Conservation (phyloP, 345 rosid species). For the Melastoma malabathricum region DNA sequence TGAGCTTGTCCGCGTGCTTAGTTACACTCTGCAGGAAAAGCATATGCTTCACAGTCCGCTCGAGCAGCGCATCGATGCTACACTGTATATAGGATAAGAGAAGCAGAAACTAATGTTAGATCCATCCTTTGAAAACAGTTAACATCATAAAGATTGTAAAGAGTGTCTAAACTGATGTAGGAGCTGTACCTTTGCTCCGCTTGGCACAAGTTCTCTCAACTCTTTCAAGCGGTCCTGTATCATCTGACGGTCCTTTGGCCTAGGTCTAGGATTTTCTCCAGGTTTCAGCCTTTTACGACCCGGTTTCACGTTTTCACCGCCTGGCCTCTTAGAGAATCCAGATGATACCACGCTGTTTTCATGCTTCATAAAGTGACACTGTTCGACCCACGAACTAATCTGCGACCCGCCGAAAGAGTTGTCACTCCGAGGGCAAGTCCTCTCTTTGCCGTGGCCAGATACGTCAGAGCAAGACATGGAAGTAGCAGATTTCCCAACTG, state of each 20-base stretch:
- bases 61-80: constrained; percentile 93
- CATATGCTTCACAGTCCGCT: constrained; percentile 95
- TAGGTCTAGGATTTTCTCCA: constrained; percentile 89
- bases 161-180: neutral
- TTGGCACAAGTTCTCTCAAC: constrained; percentile 92
- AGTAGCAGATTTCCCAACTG: constrained; percentile 23
- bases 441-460: constrained; percentile 34
- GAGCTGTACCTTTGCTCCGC: constrained; percentile 70
- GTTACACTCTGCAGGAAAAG: constrained; percentile 95
- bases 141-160: constrained; percentile 1
- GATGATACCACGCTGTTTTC: constrained; percentile 42
- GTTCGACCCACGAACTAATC: constrained; percentile 80
- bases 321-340: constrained; percentile 50
- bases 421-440: constrained; percentile 31
- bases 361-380: constrained; percentile 34
- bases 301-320: constrained; percentile 42
- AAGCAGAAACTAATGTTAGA: neutral
- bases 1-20: constrained; percentile 84
- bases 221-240: constrained; percentile 98
- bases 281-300: constrained; percentile 79
- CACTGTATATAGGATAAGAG: constrained; percentile 42
- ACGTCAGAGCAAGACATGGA: constrained; percentile 25
- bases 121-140: neutral
- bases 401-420: constrained; percentile 55
- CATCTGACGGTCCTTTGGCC: constrained; percentile 99